A percentile compares a stretch with the other conserved stretches of the same genome.
Evolutionary conservation across 495 filamentous ascomycete species (phyloP).

Genomic region (Filosporella fistucella): DNA sequence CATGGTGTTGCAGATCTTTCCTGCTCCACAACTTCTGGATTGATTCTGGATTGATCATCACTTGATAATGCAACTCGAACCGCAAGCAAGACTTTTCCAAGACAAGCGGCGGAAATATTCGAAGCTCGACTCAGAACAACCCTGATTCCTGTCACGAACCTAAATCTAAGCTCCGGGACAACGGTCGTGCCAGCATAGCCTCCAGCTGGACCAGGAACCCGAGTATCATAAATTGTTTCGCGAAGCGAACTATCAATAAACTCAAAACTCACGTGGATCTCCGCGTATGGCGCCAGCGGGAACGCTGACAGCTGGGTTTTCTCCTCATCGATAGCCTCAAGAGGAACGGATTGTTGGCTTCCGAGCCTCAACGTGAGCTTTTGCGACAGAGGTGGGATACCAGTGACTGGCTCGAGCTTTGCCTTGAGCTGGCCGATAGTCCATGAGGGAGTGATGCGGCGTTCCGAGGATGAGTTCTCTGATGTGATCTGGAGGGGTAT

Average conservation of each 20-base stretch:
- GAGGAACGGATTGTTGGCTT: conserved; percentile 44
- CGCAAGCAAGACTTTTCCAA: too few relatives aligned
- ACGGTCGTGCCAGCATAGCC: background rate
- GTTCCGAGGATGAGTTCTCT: conserved; percentile 70
- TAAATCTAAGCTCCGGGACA: too few relatives aligned
- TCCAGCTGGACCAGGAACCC: background rate
- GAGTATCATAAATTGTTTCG: conserved; percentile 16
- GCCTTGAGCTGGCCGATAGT: conserved; percentile 77
- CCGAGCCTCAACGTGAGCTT: conserved; percentile 60
- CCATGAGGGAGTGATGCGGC: conserved; percentile 91
- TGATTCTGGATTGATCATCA: too few relatives aligned
- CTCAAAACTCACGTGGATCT: conserved; percentile 62
- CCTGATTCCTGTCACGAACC: background rate
- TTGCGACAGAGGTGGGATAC: conserved; percentile 79
- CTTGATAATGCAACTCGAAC: too few relatives aligned
- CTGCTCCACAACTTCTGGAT: too few relatives aligned
- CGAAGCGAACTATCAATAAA: conserved; percentile 13
- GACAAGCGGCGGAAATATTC: too few relatives aligned
- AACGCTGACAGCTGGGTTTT: conserved; percentile 54
- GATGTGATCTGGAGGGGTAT: conserved; percentile 81
- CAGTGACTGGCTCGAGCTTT: conserved; percentile 92
- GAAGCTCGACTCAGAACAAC: background rate
- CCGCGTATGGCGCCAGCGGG: conserved; percentile 65
- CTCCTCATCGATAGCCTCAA: conserved; percentile 68
- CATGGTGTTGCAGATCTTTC: too few relatives aligned